A percentile compares a stretch with the other conserved stretches of the same genome.
Conservation (phyloP, 345 rosid species). For the Eucalyptus microcorys region DNA sequence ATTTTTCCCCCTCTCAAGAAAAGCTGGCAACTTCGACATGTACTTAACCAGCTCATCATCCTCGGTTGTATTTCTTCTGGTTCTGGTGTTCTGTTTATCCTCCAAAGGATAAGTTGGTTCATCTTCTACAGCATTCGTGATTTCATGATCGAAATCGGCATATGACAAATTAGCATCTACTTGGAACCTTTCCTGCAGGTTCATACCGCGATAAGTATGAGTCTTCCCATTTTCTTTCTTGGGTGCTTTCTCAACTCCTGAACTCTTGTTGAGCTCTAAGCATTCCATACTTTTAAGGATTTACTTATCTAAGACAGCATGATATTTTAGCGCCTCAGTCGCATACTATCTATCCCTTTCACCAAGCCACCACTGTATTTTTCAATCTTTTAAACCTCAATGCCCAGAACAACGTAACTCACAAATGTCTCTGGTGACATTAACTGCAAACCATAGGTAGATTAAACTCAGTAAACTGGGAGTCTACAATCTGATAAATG, state of each 20-base stretch:
- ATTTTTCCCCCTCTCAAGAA: slow-evolving; percentile 49
- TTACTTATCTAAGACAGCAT: background rate
- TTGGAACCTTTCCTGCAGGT: slow-evolving; percentile 22
- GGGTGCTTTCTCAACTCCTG: background rate
- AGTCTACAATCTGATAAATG: background rate
- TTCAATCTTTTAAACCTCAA: background rate
- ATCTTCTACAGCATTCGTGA: slow-evolving; percentile 22
- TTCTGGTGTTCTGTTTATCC: slow-evolving; percentile 9
- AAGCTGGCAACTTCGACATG: slow-evolving; percentile 84
- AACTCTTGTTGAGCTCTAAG: background rate
- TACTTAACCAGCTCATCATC: slow-evolving; percentile 83
- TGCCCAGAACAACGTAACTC: background rate
- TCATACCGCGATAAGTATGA: background rate
- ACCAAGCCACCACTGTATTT: background rate
- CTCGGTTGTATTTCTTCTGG: slow-evolving; percentile 2
- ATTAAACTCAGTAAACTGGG: background rate
- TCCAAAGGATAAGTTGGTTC: slow-evolving; percentile 11
- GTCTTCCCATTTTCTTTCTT: background rate
- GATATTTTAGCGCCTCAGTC: background rate
- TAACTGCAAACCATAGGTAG: background rate
- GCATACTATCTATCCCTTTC: background rate
- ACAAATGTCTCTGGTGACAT: background rate
- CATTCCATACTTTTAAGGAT: background rate
- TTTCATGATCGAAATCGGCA: slow-evolving; percentile 37
- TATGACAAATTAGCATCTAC: slow-evolving; percentile 25